Evolutionary conservation across 192 early-diverging fungal genomes (phyloP).

Genomic region (Coemansia sp.): DNA sequence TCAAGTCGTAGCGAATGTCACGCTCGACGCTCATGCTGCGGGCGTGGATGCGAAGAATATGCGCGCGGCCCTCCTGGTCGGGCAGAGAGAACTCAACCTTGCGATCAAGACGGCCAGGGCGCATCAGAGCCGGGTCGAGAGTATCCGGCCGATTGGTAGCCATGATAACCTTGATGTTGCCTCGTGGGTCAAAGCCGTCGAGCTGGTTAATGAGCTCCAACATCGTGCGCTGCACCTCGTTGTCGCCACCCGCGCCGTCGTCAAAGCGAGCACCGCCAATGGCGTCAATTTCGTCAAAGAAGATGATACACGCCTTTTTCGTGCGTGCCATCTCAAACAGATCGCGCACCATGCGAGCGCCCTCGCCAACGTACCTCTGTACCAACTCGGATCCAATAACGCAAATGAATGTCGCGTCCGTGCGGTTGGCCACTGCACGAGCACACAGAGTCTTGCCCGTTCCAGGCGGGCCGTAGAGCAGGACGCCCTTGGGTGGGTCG

Average conservation of each 20-base stretch:
- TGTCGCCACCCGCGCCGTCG: slow-evolving; percentile 98
- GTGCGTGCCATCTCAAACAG: slow-evolving; percentile 99
- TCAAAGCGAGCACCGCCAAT: slow-evolving; percentile 98
- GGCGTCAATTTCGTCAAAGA: slow-evolving; percentile 99
- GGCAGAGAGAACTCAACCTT: slow-evolving; percentile 98
- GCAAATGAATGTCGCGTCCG: slow-evolving; percentile 99
- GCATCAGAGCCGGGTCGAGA: slow-evolving; percentile 94
- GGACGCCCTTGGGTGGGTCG: slow-evolving; percentile 98
- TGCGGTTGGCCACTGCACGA: slow-evolving; percentile 98
- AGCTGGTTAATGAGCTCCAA: slow-evolving; percentile 99
- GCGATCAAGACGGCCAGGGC: slow-evolving; percentile 97
- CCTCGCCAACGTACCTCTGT: slow-evolving; percentile 99
- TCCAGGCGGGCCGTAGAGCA: slow-evolving; percentile 95
- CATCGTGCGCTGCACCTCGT: slow-evolving; percentile 99
- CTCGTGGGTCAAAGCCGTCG: slow-evolving; percentile 98
- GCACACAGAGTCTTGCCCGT: slow-evolving; percentile 99
- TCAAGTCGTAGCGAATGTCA: slow-evolving; percentile 98
- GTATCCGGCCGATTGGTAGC: slow-evolving; percentile 99
- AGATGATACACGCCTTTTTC: slow-evolving; percentile 99
- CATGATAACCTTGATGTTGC: slow-evolving; percentile 99
- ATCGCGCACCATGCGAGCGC: slow-evolving; percentile 98
- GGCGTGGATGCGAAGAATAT: slow-evolving; percentile 99
- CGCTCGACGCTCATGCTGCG: slow-evolving; percentile 98
- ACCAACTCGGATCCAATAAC: slow-evolving; percentile 99
- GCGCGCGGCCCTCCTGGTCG: slow-evolving; percentile 93